These are phyloP conservation scores for Adansonia madagascariensis DNA, from an alignment of 441 rosid genomes.

Conservation along the genomic window DNA sequence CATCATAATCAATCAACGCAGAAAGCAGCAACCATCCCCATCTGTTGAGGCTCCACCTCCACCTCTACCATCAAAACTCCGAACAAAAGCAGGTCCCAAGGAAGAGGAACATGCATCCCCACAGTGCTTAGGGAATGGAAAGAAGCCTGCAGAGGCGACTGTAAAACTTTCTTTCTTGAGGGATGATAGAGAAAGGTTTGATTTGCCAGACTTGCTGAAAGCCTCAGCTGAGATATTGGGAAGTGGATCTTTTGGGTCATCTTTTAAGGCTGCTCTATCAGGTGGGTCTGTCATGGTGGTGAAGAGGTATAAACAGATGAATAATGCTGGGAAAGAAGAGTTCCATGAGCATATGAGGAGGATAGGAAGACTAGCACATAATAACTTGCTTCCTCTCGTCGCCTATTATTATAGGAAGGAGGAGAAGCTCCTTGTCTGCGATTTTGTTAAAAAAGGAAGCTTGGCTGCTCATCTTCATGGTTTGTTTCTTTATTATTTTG, in stretches of 20 bases:
- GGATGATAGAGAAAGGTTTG: constrained; percentile 48
- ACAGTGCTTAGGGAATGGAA: constrained; percentile 15
- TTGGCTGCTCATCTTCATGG: constrained; percentile 43
- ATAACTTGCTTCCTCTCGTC: constrained; percentile 55
- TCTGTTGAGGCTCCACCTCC: constrained; percentile 32
- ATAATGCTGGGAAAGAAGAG: constrained; percentile 49
- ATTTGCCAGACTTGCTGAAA: constrained; percentile 54
- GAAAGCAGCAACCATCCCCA: constrained; percentile 13
- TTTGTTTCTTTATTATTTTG: too few relatives aligned
- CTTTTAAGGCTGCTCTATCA: constrained; percentile 51
- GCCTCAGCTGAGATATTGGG: constrained; percentile 65
- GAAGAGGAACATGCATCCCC: constrained; percentile 31
- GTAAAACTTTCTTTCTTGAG: constrained; percentile 48
- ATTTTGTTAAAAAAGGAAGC: constrained; percentile 52
- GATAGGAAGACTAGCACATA: constrained; percentile 49
- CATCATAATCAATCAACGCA: constrained; percentile 29
- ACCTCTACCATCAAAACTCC: constrained; percentile 40
- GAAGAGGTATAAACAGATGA: constrained; percentile 62
- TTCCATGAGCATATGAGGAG: constrained; percentile 60
- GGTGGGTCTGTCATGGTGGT: constrained; percentile 49
- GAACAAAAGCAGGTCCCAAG: constrained; percentile 36
- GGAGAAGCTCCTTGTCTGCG: constrained; percentile 54
- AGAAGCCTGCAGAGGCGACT: constrained; percentile 21
- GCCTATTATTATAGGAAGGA: constrained; percentile 64
- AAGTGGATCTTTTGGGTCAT: constrained; percentile 56